phyloP scores from a whole-genome alignment of 192 early-diverging fungal genomes.

The Coemansia reversa region DNA sequence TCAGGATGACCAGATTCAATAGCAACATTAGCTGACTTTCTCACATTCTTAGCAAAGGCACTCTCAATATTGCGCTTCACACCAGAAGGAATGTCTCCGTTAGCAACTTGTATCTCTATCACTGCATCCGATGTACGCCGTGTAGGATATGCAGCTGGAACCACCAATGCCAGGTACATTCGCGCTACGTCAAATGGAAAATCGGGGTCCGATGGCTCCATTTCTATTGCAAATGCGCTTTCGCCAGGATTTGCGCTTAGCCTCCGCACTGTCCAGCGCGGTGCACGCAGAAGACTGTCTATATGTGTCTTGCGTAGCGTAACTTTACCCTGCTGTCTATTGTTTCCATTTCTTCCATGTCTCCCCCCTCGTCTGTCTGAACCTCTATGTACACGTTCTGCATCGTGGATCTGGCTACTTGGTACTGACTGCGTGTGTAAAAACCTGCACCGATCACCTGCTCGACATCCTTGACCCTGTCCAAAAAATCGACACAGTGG shows the following conservation, averaged over 20 bases:
- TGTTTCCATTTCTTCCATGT: background rate
- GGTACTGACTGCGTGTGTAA: constrained; percentile 15
- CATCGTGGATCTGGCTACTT: background rate
- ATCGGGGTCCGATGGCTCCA: constrained; percentile 67
- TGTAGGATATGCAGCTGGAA: constrained; percentile 60
- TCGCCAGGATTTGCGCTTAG: constrained; percentile 38
- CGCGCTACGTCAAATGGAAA: constrained; percentile 74
- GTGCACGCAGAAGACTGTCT: constrained; percentile 25
- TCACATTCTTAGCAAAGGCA: constrained; percentile 37
- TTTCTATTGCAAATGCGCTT: constrained; percentile 46
- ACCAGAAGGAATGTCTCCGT: constrained; percentile 43
- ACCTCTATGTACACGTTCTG: background rate
- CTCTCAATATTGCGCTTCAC: constrained; percentile 47
- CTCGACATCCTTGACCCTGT: constrained; percentile 21
- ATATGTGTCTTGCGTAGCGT: constrained; percentile 34
- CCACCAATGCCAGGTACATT: constrained; percentile 60
- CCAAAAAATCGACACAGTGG: constrained; percentile 37
- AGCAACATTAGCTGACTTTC: constrained; percentile 19
- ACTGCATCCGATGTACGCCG: constrained; percentile 29
- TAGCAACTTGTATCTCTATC: constrained; percentile 38
- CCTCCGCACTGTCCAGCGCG: constrained; percentile 31
- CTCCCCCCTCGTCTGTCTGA: background rate
- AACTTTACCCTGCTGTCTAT: constrained; percentile 1
- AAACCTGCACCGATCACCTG: constrained; percentile 36
- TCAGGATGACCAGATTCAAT: constrained; percentile 23